Percentiles rank a stretch among this genome's conserved stretches.
These are phyloP conservation scores for Calonectria hawksworthii DNA, from an alignment of 2,329 filamentous ascomycete genomes.

Conservation along the genomic window DNA sequence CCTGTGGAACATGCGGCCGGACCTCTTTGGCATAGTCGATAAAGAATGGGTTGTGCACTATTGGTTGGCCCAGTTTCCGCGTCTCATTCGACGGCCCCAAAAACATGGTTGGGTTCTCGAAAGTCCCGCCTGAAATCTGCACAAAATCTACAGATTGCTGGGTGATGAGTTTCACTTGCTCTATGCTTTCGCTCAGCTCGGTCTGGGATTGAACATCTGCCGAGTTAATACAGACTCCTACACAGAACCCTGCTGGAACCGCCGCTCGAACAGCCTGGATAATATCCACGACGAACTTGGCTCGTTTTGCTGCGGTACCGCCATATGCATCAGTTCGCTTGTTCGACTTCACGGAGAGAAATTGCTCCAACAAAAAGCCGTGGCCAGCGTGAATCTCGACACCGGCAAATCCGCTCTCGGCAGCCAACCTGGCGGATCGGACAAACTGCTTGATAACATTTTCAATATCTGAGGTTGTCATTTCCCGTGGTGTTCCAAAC, in stretches of 20 bases:
- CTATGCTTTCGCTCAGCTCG: conserved; percentile 65
- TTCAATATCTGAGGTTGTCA: not conserved
- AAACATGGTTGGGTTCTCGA: conserved; percentile 63
- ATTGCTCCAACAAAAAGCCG: conserved; percentile 1
- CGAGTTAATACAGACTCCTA: conserved; percentile 51
- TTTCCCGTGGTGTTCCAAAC: not conserved
- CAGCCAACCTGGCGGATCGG: not conserved
- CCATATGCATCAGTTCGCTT: not conserved
- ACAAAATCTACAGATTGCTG: conserved; percentile 72
- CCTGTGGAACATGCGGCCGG: conserved; percentile 58
- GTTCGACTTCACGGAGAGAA: not conserved
- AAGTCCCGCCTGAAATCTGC: conserved; percentile 74
- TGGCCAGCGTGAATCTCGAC: not conserved
- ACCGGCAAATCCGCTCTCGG: not conserved
- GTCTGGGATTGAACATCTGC: conserved; percentile 65
- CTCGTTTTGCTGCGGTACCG: not conserved
- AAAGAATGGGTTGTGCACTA: conserved; percentile 74
- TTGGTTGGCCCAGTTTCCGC: conserved; percentile 55
- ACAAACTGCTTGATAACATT: not conserved
- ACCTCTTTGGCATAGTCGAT: conserved; percentile 70
- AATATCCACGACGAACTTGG: not conserved
- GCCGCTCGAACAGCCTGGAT: not conserved
- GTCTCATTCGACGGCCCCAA: conserved; percentile 28
- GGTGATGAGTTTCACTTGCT: conserved; percentile 66
- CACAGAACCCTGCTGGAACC: not conserved